Conservation (phyloP, 1,284 basidiomycete genomes). For the Malassezia dermatis region DNA sequence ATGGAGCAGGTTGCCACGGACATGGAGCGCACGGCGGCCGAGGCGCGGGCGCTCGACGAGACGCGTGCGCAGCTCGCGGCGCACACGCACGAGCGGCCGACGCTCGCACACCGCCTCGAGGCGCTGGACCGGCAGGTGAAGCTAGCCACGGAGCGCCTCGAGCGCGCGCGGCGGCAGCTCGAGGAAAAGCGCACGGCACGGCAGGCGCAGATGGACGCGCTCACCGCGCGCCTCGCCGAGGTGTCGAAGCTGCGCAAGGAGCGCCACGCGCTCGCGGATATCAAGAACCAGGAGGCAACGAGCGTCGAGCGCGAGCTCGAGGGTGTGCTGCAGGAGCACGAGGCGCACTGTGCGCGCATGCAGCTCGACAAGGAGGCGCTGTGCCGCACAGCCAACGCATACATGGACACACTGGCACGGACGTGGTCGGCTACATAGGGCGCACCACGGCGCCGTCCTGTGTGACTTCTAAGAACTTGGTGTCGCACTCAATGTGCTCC, state of each 20-base stretch:
- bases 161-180: conserved; percentile 11
- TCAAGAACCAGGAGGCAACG: conserved; percentile 3
- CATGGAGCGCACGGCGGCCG: conserved; percentile 18
- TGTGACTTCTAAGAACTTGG: conserved; percentile 36
- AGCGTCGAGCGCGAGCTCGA: conserved; percentile 14
- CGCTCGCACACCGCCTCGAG: conserved; percentile 20
- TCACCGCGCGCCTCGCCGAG: conserved; percentile 6
- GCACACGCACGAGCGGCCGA: conserved; percentile 23
- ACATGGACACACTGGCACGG: conserved; percentile 17
- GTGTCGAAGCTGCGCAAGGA: conserved; percentile 13
- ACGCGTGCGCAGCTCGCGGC: conserved; percentile 10
- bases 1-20: conserved; percentile 35
- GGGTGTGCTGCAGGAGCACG: conserved; percentile 11
- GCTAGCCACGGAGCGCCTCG: conserved; percentile 9
- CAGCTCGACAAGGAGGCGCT: conserved; percentile 16
- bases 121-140: conserved; percentile 11
- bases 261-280: conserved; percentile 11
- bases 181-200: conserved; percentile 25
- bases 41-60: conserved; percentile 15
- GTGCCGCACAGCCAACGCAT: conserved; percentile 6
- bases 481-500: conserved; percentile 35
- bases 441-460: conserved; percentile 29
- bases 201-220: conserved; percentile 11
- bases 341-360: conserved; percentile 12
- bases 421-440: conserved; percentile 19